phyloP scores from a whole-genome alignment of 345 rosid genomes.

The Barbarea vulgaris region DNA sequence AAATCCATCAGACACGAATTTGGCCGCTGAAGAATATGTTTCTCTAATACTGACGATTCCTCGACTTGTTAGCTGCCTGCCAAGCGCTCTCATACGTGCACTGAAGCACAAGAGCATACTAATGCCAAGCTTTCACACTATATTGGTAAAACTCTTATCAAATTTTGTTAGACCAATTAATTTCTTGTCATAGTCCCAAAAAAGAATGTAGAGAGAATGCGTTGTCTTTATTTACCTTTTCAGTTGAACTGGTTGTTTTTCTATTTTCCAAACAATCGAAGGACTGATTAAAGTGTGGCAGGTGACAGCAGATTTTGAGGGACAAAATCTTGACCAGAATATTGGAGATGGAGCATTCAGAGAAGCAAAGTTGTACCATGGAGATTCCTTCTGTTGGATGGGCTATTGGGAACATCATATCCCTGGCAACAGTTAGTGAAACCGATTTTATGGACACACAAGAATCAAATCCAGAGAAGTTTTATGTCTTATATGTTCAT shows the following conservation, averaged over 20 bases:
- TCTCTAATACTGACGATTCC: slow-evolving; percentile 74
- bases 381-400: slow-evolving; percentile 79
- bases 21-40: slow-evolving; percentile 60
- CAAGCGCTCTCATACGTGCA: slow-evolving; percentile 75
- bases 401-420: slow-evolving; percentile 82
- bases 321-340: slow-evolving; percentile 56
- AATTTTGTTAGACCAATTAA: slow-evolving; percentile 2
- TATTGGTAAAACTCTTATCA: slow-evolving; percentile 67
- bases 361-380: slow-evolving; percentile 43
- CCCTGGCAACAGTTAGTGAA: slow-evolving; percentile 65
- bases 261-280: slow-evolving; percentile 47
- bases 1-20: slow-evolving; percentile 32
- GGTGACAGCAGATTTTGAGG: slow-evolving; percentile 82
- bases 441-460: slow-evolving; percentile 62
- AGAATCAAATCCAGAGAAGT: slow-evolving; percentile 51
- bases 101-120: slow-evolving; percentile 80
- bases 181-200: slow-evolving; percentile 7
- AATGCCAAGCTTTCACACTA: slow-evolving; percentile 61
- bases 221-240: slow-evolving; percentile 5
- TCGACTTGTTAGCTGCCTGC: slow-evolving; percentile 67
- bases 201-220: slow-evolving; percentile 12
- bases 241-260: slow-evolving; percentile 11
- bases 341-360: slow-evolving; percentile 51
- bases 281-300: slow-evolving; percentile 88
- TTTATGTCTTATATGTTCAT: slow-evolving; percentile 63